Evolutionary conservation across 2,329 filamentous ascomycete genomes (phyloP).

Genomic region (Exophiala aquamarina): DNA sequence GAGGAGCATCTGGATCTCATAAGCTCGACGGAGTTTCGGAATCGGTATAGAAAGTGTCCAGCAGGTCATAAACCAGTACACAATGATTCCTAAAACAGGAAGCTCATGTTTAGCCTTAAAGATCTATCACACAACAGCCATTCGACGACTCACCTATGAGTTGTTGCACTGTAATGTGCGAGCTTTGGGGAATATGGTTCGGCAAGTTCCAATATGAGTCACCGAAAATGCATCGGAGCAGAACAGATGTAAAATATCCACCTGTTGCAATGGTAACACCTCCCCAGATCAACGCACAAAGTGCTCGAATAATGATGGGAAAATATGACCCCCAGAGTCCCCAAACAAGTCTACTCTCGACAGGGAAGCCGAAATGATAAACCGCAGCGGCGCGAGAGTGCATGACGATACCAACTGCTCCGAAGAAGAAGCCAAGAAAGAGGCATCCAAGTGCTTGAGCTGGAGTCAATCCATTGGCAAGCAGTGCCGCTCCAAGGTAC

Average conservation of each 20-base stretch:
- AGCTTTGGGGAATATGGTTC: conserved; percentile 34
- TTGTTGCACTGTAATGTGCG: conserved; percentile 36
- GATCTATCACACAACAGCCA: not conserved
- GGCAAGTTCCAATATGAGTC: conserved; percentile 33
- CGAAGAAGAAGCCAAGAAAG: conserved; percentile 38
- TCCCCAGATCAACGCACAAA: conserved; percentile 4
- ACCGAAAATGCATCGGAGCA: conserved; percentile 36
- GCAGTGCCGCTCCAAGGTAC: conserved; percentile 12
- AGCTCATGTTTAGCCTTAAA: not conserved
- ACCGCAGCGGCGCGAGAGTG: conserved; percentile 32
- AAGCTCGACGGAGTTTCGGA: conserved; percentile 12
- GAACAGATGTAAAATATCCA: conserved; percentile 27
- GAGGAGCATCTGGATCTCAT: conserved; percentile 12
- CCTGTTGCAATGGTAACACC: conserved; percentile 10
- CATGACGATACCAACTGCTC: conserved; percentile 12
- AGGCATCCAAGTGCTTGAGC: conserved; percentile 31
- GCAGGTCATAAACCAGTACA: conserved; percentile 14
- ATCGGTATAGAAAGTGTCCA: conserved; percentile 10
- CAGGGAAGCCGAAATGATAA: conserved; percentile 46
- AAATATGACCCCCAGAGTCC: conserved; percentile 47
- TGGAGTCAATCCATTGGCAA: conserved; percentile 13
- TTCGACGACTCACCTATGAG: conserved; percentile 33
- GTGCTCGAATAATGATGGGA: conserved; percentile 41
- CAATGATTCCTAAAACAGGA: conserved; percentile 8
- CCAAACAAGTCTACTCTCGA: conserved; percentile 38